phyloP scores from a whole-genome alignment of 1,284 basidiomycete genomes.

The Rhodotorula sp. region DNA sequence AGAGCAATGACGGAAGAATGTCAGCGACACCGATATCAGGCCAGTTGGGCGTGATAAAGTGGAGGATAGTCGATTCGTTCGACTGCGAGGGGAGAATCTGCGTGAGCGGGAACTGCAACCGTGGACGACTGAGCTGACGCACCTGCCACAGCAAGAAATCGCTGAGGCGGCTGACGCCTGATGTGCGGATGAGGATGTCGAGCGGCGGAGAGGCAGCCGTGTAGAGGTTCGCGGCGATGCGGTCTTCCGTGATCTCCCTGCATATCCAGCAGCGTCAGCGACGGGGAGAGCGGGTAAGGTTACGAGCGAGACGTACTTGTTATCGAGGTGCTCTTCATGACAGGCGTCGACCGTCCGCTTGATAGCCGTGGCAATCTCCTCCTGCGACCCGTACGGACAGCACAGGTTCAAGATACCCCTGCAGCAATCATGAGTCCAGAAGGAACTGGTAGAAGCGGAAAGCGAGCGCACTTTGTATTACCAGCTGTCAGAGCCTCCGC shows the following conservation, averaged over 20 bases:
- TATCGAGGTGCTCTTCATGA: not conserved
- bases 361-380: constrained; percentile 84
- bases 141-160: constrained; percentile 97
- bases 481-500: constrained; percentile 77
- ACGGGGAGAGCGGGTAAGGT: not conserved
- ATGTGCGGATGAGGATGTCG: constrained; percentile 88
- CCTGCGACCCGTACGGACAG: constrained; percentile 87
- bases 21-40: constrained; percentile 89
- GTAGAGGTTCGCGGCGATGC: constrained; percentile 66
- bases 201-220: constrained; percentile 57
- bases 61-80: constrained; percentile 79
- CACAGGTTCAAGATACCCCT: constrained; percentile 77
- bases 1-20: constrained; percentile 77
- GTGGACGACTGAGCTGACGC: constrained; percentile 41
- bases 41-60: constrained; percentile 89
- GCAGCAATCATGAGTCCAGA: no score
- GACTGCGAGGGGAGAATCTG: constrained; percentile 54
- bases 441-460: not conserved
- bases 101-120: not conserved
- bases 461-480: constrained; percentile 62
- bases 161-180: constrained; percentile 83
- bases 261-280: constrained; percentile 8
- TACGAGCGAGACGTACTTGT: constrained; percentile 51
- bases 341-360: constrained; percentile 28
- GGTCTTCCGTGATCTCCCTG: constrained; percentile 63